Evolutionary conservation across 1,284 basidiomycete genomes (phyloP).

Genomic region (Leccinum brunneo-olivaceum): DNA sequence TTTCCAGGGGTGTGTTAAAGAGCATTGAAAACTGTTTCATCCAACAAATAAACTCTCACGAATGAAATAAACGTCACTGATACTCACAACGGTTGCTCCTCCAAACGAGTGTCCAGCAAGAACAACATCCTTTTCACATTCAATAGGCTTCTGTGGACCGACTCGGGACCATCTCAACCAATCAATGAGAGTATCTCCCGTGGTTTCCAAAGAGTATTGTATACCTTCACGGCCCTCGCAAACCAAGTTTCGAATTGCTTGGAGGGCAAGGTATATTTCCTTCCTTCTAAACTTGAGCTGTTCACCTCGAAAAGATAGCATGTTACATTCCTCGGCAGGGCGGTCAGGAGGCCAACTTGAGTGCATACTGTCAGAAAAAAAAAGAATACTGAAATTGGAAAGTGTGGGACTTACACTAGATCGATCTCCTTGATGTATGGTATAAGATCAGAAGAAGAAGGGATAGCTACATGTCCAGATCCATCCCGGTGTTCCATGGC

Average conservation of each 20-base stretch:
- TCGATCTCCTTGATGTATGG: constrained; percentile 45
- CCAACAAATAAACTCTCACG: not conserved
- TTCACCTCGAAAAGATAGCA: constrained; percentile 48
- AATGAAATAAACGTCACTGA: constrained; percentile 7
- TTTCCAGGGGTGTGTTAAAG: constrained; percentile 38
- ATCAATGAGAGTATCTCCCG: constrained; percentile 34
- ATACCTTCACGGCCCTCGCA: constrained; percentile 24
- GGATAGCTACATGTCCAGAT: constrained; percentile 45
- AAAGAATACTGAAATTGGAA: not conserved
- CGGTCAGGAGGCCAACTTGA: constrained; percentile 24
- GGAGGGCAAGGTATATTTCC: constrained; percentile 59
- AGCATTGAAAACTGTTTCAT: constrained; percentile 46
- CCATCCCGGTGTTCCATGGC: constrained; percentile 77
- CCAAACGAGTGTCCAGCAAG: constrained; percentile 76
- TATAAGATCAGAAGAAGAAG: constrained; percentile 27
- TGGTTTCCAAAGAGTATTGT: constrained; percentile 25
- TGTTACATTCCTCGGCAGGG: constrained; percentile 20
- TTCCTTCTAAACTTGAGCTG: constrained; percentile 61
- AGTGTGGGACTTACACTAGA: constrained; percentile 38
- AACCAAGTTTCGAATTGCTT: constrained; percentile 37
- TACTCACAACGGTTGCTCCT: constrained; percentile 61
- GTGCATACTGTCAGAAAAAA: constrained; percentile 4
- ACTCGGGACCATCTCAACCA: constrained; percentile 37
- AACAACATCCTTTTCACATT: constrained; percentile 39
- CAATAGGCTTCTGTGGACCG: constrained; percentile 32